Evolutionary conservation across 495 filamentous ascomycete species (phyloP).

Genomic region (Penicillium flavigenum): DNA sequence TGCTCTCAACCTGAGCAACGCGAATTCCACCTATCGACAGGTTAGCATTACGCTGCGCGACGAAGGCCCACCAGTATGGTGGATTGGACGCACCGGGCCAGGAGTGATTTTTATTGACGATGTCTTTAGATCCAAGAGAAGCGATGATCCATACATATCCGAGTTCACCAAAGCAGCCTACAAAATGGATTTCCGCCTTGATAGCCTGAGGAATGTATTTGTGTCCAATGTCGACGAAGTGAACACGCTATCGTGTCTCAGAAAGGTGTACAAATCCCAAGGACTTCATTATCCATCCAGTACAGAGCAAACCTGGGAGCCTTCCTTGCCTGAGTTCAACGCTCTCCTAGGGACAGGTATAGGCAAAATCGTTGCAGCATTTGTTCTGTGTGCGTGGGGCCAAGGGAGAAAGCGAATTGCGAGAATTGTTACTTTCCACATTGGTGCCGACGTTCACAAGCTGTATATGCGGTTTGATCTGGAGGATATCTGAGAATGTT

Average conservation of each 20-base stretch:
- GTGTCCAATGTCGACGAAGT: slow-evolving; percentile 1
- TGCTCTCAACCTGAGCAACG: background rate
- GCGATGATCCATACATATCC: slow-evolving; percentile 1
- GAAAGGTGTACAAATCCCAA: background rate
- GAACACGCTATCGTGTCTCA: background rate
- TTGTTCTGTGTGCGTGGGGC: slow-evolving; percentile 6
- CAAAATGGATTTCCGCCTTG: background rate
- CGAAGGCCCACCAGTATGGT: slow-evolving; percentile 31
- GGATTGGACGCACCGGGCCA: background rate
- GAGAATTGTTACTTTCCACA: slow-evolving; percentile 2
- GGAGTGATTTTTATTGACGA: slow-evolving; percentile 5
- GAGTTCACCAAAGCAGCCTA: slow-evolving; percentile 1
- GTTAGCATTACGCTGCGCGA: slow-evolving; percentile 38
- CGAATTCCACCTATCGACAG: background rate
- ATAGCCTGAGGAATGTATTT: background rate
- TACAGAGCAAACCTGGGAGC: background rate
- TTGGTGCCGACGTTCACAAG: background rate
- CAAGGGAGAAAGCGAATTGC: slow-evolving; percentile 2
- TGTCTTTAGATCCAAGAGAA: slow-evolving; percentile 4
- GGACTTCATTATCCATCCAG: background rate
- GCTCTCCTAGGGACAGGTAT: slow-evolving; percentile 1
- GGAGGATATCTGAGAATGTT: slow-evolving; percentile 2
- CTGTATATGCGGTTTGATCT: slow-evolving; percentile 9
- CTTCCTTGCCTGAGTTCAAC: background rate
- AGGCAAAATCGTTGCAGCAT: slow-evolving; percentile 1